phyloP scores from a whole-genome alignment of 176 grass and related monocot genomes.

The Triticum aestivum region IWGSC_CS_RefSeq_v2.1 NC_057812.1:445085674-445086173 shows the following conservation, averaged over 20 bases:
- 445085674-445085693: slow-evolving; percentile 53
- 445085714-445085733: slow-evolving; percentile 66
- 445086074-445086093: slow-evolving; percentile 86
- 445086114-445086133: slow-evolving; percentile 17
- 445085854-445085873: slow-evolving; percentile 55
- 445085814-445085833: slow-evolving; percentile 52
- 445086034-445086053: slow-evolving; percentile 99
- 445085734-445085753: slow-evolving; percentile 71
- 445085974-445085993: slow-evolving; percentile 88
- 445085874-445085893: slow-evolving; percentile 71
- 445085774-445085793: slow-evolving; percentile 78
- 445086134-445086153: slow-evolving; percentile 14
- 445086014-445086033: slow-evolving; percentile 65
- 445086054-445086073: slow-evolving; percentile 96
- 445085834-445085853: slow-evolving; percentile 51
- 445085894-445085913: slow-evolving; percentile 64
- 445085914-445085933: slow-evolving; percentile 89
- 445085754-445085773: slow-evolving; percentile 56
- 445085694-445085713: slow-evolving; percentile 57
- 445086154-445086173: slow-evolving; percentile 11
- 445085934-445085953: slow-evolving; percentile 94
- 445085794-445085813: slow-evolving; percentile 97
- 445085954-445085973: slow-evolving; percentile 98
- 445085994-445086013: slow-evolving; percentile 70
- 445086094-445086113: slow-evolving; percentile 3